A percentile compares a stretch with the other conserved stretches of the same genome.
Evolutionary conservation across 75 land plant genomes (phyloP).

Genomic region (Cunninghamia lanceolata): DNA sequence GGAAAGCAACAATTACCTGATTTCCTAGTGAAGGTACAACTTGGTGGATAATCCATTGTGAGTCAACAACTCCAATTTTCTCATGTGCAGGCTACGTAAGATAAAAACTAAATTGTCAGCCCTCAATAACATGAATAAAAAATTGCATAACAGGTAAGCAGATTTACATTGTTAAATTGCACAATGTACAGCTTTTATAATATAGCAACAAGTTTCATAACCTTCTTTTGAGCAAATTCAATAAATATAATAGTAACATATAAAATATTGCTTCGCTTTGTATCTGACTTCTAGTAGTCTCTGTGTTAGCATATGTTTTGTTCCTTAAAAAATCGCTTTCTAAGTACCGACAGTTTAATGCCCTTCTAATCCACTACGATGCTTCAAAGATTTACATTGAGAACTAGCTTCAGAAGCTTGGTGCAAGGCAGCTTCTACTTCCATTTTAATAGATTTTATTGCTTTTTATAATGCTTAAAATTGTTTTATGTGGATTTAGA

Average conservation of each 20-base stretch:
- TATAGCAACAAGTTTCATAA: background rate
- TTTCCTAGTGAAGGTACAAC: constrained; percentile 82
- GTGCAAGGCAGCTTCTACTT: background rate
- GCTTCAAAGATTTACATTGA: background rate
- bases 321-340: background rate
- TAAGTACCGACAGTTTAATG: background rate
- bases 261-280: background rate
- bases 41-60: constrained; percentile 86
- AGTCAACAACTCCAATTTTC: constrained; percentile 92
- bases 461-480: background rate
- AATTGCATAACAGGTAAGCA: background rate
- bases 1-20: constrained; percentile 51
- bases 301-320: background rate
- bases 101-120: background rate
- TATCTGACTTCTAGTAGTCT: background rate
- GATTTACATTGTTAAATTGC: background rate
- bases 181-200: background rate
- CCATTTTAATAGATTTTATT: background rate
- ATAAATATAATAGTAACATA: background rate
- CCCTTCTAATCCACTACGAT: background rate
- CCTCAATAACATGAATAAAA: background rate
- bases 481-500: background rate
- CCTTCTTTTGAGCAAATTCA: background rate
- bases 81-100: constrained; percentile 77
- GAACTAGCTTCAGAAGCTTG: background rate